A percentile compares a stretch with the other conserved stretches of the same genome.
These are phyloP conservation scores for Dendrobium chrysotoxum DNA, from an alignment of 106 monocot species.

Conservation along the genomic window DNA sequence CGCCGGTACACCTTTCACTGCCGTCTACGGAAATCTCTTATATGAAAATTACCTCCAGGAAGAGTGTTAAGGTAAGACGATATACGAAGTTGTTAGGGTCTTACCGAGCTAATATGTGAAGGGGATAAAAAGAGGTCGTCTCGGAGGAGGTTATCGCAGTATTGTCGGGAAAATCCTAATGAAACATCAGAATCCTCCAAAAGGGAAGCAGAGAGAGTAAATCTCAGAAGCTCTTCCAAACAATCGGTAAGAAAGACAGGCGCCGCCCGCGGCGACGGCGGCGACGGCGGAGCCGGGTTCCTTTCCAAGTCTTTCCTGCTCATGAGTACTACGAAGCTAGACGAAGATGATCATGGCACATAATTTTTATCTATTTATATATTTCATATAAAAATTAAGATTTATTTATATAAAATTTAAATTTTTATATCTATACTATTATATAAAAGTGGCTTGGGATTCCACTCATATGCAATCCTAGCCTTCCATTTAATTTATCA, in stretches of 20 bases:
- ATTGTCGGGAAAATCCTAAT: slow-evolving; percentile 36
- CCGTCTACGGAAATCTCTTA: slow-evolving; percentile 3
- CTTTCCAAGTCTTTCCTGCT: neutral
- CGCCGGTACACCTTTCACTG: slow-evolving; percentile 34
- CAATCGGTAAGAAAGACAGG: slow-evolving; percentile 31
- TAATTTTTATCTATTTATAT: too few relatives aligned
- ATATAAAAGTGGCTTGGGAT: too few relatives aligned
- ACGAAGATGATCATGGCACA: too few relatives aligned
- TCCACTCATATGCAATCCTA: too few relatives aligned
- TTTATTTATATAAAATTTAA: too few relatives aligned
- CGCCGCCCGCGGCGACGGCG: slow-evolving; percentile 16
- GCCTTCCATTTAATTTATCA: too few relatives aligned
- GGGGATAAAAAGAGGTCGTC: slow-evolving; percentile 16
- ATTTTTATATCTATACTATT: too few relatives aligned
- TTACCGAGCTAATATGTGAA: slow-evolving; percentile 7
- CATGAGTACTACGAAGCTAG: too few relatives aligned
- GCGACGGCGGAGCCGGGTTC: slow-evolving; percentile 12
- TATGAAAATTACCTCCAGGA: neutral
- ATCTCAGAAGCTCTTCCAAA: slow-evolving; percentile 52
- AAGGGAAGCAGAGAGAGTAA: slow-evolving; percentile 40
- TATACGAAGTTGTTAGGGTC: neutral
- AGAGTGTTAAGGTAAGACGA: neutral
- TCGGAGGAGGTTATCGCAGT: slow-evolving; percentile 59
- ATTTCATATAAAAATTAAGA: too few relatives aligned
- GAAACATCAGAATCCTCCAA: slow-evolving; percentile 7